Evolutionary conservation across 75 land plant genomes (phyloP).

Genomic region (Selaginella tamariscina): DNA sequence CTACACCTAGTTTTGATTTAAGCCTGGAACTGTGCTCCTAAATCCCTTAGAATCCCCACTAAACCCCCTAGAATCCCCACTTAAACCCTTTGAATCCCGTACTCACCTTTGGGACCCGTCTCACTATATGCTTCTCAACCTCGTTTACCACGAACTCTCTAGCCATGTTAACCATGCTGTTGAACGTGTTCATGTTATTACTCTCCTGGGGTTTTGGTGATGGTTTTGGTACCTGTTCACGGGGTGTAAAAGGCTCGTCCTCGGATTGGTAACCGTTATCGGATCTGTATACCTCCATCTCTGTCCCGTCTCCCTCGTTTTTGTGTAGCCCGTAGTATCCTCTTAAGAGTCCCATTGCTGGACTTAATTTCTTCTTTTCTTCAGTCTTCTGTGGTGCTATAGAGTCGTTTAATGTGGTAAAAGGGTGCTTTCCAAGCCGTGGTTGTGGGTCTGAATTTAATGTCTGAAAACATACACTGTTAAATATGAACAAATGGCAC

Average conservation of each 20-base stretch:
- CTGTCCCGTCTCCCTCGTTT: slow-evolving; percentile 13
- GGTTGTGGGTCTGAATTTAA: slow-evolving; percentile 9
- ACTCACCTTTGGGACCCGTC: slow-evolving; percentile 19
- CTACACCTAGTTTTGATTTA: background rate
- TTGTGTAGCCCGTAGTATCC: slow-evolving; percentile 22
- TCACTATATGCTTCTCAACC: slow-evolving; percentile 15
- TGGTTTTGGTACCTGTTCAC: background rate
- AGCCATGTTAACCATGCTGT: background rate
- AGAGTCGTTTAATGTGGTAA: background rate
- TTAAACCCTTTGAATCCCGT: slow-evolving; percentile 1
- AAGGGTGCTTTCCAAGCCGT: background rate
- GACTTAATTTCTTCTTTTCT: slow-evolving; percentile 14
- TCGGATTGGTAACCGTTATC: slow-evolving; percentile 16
- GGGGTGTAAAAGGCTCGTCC: slow-evolving; percentile 21
- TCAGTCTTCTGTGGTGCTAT: background rate
- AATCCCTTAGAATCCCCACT: slow-evolving; percentile 2
- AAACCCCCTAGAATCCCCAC: slow-evolving; percentile 6
- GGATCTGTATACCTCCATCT: slow-evolving; percentile 17
- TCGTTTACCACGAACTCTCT: slow-evolving; percentile 2
- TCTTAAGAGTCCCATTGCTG: slow-evolving; percentile 22
- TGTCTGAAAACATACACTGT: background rate
- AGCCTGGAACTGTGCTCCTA: background rate
- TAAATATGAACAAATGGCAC: background rate
- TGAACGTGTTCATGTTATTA: background rate
- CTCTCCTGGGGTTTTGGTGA: background rate